Conservation (phyloP, 768 basidiomycete genomes). For the Coprinellus aureogranulatus region DNA sequence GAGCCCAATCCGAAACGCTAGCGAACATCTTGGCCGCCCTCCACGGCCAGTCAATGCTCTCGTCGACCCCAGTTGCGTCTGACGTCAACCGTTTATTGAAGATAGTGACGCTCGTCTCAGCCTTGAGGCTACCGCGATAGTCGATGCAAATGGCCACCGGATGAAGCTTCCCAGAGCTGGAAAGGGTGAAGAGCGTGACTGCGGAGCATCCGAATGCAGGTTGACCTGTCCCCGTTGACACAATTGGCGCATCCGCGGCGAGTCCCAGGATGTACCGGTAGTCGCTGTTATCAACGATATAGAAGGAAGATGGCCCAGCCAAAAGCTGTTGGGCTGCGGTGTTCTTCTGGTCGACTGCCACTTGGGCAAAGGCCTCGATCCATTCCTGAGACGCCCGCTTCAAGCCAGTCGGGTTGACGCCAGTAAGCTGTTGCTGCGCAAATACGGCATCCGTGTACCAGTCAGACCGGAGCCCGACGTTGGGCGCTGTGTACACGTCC, state of each 20-base stretch:
- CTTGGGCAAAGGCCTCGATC: slow-evolving; percentile 18
- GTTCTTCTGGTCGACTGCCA: slow-evolving; percentile 13
- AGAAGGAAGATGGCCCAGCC: slow-evolving; percentile 17
- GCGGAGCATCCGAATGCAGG: slow-evolving; percentile 22
- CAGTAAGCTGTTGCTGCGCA: slow-evolving; percentile 28
- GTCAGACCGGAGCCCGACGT: slow-evolving; percentile 27
- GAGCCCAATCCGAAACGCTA: slow-evolving; percentile 28
- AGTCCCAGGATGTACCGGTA: slow-evolving; percentile 20
- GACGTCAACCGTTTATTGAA: slow-evolving; percentile 23
- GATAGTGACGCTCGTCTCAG: slow-evolving; percentile 23
- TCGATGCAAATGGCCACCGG: slow-evolving; percentile 28
- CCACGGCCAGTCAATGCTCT: slow-evolving; percentile 30
- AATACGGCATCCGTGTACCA: slow-evolving; percentile 32
- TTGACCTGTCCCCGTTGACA: slow-evolving; percentile 10
- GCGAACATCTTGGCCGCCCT: slow-evolving; percentile 30
- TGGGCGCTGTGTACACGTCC: slow-evolving; percentile 23
- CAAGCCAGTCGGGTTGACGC: slow-evolving; percentile 19
- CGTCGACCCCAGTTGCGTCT: slow-evolving; percentile 1
- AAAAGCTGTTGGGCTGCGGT: background rate
- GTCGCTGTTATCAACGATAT: slow-evolving; percentile 24
- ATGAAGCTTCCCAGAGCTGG: slow-evolving; percentile 23
- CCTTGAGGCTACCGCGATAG: slow-evolving; percentile 22
- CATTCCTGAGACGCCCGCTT: slow-evolving; percentile 13
- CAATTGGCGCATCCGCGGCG: slow-evolving; percentile 9
- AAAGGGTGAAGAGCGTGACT: slow-evolving; percentile 26